These are phyloP conservation scores for Nitzschia sp. DNA, from an alignment of 108 stramenopile species.

Conservation along the genomic window DNA sequence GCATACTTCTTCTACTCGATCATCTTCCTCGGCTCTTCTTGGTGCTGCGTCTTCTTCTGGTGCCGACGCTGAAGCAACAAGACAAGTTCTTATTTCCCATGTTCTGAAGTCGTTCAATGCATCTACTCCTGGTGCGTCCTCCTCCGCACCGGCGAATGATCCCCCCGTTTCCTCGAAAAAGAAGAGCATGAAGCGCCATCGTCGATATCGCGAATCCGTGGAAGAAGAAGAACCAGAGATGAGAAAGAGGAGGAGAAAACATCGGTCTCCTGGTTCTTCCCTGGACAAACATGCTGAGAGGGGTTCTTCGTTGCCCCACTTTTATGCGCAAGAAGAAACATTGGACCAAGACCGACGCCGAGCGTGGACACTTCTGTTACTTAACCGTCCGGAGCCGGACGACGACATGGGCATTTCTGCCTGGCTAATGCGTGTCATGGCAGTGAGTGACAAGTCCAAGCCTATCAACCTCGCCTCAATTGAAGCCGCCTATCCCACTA, in stretches of 20 bases:
- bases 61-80: too few relatives aligned
- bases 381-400: neutral
- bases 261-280: too few relatives aligned
- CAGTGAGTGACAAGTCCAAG: slow-evolving; percentile 15
- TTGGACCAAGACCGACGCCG: neutral
- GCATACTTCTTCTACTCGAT: too few relatives aligned
- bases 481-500: neutral
- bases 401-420: slow-evolving; percentile 9
- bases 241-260: neutral
- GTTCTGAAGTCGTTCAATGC: too few relatives aligned
- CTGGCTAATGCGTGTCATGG: slow-evolving; percentile 10
- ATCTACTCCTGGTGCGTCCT: too few relatives aligned
- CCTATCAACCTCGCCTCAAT: slow-evolving; percentile 3
- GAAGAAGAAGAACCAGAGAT: neutral
- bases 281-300: too few relatives aligned
- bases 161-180: too few relatives aligned
- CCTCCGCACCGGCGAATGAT: too few relatives aligned
- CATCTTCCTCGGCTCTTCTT: too few relatives aligned
- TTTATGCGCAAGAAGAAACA: neutral
- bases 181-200: neutral
- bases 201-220: neutral
- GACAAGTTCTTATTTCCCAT: too few relatives aligned
- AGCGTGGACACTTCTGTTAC: neutral
- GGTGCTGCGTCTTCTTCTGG: too few relatives aligned
- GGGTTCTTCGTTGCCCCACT: neutral